Conservation (phyloP, 371 early-diverging fungal species). For the Smittium culicis region DNA sequence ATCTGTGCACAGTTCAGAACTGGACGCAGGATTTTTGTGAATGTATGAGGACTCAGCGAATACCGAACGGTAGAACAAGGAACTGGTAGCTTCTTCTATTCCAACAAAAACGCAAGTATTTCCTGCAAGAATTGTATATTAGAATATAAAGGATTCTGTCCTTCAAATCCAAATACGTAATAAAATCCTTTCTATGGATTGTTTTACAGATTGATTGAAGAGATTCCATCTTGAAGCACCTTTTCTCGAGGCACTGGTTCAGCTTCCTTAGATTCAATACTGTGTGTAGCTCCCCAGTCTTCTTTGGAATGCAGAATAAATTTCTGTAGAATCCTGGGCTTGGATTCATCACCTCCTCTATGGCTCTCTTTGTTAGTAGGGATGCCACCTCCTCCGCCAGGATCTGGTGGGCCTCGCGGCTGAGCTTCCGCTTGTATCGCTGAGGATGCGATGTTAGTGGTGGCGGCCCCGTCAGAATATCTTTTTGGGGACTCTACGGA, state of each 20-base stretch:
- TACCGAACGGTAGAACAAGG: not conserved
- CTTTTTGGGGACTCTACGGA: not conserved
- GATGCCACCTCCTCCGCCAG: not conserved
- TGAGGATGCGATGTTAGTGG: not conserved
- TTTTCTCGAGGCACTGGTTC: not conserved
- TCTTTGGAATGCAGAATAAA: not conserved
- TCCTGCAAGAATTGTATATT: not conserved
- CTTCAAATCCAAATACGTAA: not conserved
- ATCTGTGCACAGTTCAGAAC: not conserved
- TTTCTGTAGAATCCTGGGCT: not conserved
- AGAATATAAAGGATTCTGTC: not conserved
- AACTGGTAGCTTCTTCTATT: too few relatives aligned
- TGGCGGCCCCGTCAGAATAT: not conserved
- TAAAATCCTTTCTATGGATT: not conserved
- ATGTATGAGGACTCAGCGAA: not conserved
- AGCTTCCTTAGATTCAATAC: not conserved
- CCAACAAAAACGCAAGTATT: too few relatives aligned
- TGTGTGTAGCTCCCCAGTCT: not conserved
- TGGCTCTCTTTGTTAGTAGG: not conserved
- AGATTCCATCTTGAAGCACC: not conserved
- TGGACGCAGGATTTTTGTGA: not conserved
- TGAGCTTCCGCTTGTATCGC: not conserved
- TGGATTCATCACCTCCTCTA: not conserved
- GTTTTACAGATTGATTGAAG: not conserved
- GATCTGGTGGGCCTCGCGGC: not conserved